phyloP scores from a whole-genome alignment of 2,329 filamentous ascomycete genomes.

The Penicillium paneum region DNA sequence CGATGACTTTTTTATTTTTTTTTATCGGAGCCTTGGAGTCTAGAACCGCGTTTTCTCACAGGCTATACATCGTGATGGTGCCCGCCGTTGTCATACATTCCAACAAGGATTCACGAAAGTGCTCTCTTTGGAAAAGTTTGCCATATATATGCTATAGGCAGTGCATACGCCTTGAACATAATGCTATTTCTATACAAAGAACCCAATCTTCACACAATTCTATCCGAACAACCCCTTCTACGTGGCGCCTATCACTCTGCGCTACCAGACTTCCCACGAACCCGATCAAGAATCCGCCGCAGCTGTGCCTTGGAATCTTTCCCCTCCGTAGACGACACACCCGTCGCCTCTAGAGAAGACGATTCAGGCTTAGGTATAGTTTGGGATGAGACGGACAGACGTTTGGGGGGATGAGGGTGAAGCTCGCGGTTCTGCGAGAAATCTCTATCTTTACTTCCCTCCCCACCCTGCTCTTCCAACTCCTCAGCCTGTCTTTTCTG shows the following conservation, averaged over 20 bases:
- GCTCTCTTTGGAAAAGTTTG: too few relatives aligned
- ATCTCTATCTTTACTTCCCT: not conserved
- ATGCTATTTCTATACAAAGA: not conserved
- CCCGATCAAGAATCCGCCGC: constrained; percentile 22
- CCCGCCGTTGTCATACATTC: too few relatives aligned
- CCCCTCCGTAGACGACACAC: constrained; percentile 9
- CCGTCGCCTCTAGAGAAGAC: constrained; percentile 21
- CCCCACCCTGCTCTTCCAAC: not conserved
- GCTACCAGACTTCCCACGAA: constrained; percentile 10
- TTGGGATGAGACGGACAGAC: constrained; percentile 11
- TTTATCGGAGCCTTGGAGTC: not conserved
- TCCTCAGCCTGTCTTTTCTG: constrained; percentile 11
- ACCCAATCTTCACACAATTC: not conserved
- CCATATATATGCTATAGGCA: not conserved
- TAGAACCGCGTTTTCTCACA: too few relatives aligned
- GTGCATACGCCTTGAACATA: not conserved
- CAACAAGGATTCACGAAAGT: too few relatives aligned
- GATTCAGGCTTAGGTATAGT: constrained; percentile 17
- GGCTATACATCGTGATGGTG: too few relatives aligned
- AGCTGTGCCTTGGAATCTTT: constrained; percentile 21
- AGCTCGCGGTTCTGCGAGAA: constrained; percentile 3
- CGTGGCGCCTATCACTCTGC: not conserved
- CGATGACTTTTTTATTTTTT: not conserved
- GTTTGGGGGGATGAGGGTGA: constrained; percentile 15
- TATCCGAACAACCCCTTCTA: not conserved